Conservation (phyloP, 192 early-diverging fungal species). For the Linderina pennispora region DNA sequence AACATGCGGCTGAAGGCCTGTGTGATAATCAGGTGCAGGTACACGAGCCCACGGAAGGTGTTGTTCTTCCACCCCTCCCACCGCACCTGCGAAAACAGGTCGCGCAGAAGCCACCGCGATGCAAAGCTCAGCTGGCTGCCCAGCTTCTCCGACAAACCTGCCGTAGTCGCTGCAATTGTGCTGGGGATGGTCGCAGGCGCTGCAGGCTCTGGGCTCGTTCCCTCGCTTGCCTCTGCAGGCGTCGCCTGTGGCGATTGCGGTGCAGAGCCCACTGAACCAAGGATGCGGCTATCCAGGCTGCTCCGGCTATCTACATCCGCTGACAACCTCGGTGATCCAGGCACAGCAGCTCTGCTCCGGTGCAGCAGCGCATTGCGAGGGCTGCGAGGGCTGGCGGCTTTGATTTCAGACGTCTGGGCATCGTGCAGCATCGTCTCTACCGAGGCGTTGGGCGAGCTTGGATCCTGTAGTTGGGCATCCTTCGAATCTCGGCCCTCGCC, state of each 20-base stretch:
- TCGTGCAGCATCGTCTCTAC: conserved; percentile 45
- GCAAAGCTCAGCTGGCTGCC: conserved; percentile 44
- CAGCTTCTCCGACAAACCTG: conserved; percentile 17
- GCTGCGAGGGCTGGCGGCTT: conserved; percentile 1
- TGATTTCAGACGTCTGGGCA: conserved; percentile 30
- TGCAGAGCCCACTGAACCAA: neutral
- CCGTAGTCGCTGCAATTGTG: neutral
- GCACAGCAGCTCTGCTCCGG: too few relatives aligned
- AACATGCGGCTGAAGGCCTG: conserved; percentile 41
- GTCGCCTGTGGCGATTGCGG: neutral
- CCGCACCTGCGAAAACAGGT: conserved; percentile 39
- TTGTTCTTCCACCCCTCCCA: conserved; percentile 47
- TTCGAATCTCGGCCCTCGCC: too few relatives aligned
- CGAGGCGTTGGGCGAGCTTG: conserved; percentile 8
- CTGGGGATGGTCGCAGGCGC: neutral
- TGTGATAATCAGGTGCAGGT: conserved; percentile 38
- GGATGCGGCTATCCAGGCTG: neutral
- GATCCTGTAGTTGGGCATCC: too few relatives aligned
- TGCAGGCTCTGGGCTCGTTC: neutral
- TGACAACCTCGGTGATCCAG: too few relatives aligned
- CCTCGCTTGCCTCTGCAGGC: neutral
- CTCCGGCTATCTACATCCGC: neutral
- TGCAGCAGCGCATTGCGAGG: neutral
- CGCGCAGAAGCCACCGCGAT: conserved; percentile 42
- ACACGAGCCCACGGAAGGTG: conserved; percentile 33